Conservation (phyloP, 352 stramenopile species). For the Pseudoperonospora humuli region DNA sequence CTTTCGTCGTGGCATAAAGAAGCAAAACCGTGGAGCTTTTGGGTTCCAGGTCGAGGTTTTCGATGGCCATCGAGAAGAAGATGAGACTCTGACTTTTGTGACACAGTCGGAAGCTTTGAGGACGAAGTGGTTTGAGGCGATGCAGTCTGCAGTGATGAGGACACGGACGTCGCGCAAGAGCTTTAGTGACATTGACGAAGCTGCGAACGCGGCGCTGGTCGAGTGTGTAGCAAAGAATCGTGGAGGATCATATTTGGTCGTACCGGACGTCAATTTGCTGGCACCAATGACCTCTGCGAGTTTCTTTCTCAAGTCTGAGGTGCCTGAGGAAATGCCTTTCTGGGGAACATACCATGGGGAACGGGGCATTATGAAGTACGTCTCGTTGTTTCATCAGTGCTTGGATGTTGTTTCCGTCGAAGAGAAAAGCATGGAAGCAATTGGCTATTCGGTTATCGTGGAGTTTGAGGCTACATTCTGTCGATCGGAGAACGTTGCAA, state of each 20-base stretch:
- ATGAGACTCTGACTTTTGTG: slow-evolving; percentile 72
- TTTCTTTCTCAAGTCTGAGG: slow-evolving; percentile 72
- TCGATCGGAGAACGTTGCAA: slow-evolving; percentile 24
- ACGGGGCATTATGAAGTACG: slow-evolving; percentile 61
- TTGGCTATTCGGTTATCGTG: slow-evolving; percentile 68
- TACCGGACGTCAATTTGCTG: slow-evolving; percentile 55
- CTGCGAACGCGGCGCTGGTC: slow-evolving; percentile 49
- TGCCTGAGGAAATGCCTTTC: slow-evolving; percentile 72
- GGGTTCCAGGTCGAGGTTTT: slow-evolving; percentile 77
- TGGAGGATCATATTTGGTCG: slow-evolving; percentile 33
- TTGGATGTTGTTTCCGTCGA: slow-evolving; percentile 47
- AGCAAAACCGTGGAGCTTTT: slow-evolving; percentile 52
- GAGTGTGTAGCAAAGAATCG: slow-evolving; percentile 55
- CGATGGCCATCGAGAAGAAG: slow-evolving; percentile 58
- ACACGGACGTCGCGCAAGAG: slow-evolving; percentile 42
- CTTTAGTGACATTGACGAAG: slow-evolving; percentile 54
- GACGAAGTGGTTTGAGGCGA: slow-evolving; percentile 52
- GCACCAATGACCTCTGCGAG: slow-evolving; percentile 45
- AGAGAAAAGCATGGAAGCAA: slow-evolving; percentile 59
- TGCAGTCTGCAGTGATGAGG: slow-evolving; percentile 39
- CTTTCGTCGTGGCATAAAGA: slow-evolving; percentile 65
- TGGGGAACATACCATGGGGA: slow-evolving; percentile 67
- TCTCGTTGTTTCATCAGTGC: slow-evolving; percentile 55
- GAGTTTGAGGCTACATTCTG: slow-evolving; percentile 67
- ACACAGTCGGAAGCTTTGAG: slow-evolving; percentile 45